phyloP scores from a whole-genome alignment of 2,329 filamentous ascomycete genomes.

The Chrysoporthe austroafricana region DNA sequence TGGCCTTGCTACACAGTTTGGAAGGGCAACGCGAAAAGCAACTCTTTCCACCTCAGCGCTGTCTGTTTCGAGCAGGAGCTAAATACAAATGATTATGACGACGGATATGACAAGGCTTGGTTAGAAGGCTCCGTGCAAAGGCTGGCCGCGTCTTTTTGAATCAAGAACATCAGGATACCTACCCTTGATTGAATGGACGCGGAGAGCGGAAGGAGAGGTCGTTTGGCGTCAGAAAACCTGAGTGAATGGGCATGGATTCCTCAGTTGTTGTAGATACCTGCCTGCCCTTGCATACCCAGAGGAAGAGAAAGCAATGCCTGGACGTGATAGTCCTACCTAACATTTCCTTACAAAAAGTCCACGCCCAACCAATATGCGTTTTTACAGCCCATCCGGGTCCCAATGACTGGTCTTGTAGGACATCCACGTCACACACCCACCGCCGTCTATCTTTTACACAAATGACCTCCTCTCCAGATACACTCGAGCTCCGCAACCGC shows the following conservation, averaged over 20 bases:
- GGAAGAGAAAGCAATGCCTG: conserved; percentile 7
- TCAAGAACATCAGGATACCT: neutral
- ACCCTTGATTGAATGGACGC: neutral
- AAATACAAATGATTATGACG: conserved; percentile 14
- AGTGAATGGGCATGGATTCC: neutral
- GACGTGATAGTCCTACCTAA: conserved; percentile 15
- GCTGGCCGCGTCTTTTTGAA: neutral
- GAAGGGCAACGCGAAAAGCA: neutral
- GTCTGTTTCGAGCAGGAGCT: conserved; percentile 3
- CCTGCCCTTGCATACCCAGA: conserved; percentile 16
- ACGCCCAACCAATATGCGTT: neutral
- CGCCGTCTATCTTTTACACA: too few relatives aligned
- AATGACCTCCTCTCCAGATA: neutral
- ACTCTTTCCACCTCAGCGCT: neutral
- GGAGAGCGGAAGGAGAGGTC: neutral
- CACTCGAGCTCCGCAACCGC: neutral
- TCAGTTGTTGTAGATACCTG: conserved; percentile 21
- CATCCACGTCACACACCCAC: neutral
- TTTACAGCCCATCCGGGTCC: neutral
- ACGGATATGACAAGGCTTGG: conserved; percentile 14
- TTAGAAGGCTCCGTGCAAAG: neutral
- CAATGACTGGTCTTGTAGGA: neutral
- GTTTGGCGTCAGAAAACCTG: conserved; percentile 3
- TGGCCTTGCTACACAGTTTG: neutral
- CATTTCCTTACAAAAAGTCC: neutral